phyloP scores from a whole-genome alignment of 495 filamentous ascomycete genomes.

The Rhypophila decipiens region DNA sequence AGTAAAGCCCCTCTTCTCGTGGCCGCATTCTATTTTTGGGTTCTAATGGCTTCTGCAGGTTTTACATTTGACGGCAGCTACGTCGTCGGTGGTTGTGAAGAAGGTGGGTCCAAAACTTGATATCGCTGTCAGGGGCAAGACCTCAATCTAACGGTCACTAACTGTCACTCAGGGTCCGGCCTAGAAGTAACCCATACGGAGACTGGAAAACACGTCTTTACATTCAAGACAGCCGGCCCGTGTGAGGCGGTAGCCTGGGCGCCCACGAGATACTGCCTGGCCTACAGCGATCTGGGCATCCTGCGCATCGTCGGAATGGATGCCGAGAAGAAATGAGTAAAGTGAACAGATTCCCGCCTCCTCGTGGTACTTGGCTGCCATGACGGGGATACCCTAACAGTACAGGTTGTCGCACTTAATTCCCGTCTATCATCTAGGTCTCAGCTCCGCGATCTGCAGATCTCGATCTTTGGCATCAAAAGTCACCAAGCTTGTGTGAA shows the following conservation, averaged over 20 bases:
- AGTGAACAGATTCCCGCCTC: no score
- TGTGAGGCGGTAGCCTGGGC: constrained; percentile 80
- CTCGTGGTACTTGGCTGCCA: no score
- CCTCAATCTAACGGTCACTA: not conserved
- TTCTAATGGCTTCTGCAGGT: constrained; percentile 20
- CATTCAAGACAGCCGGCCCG: constrained; percentile 59
- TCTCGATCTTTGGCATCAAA: no score
- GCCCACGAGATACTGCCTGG: constrained; percentile 80
- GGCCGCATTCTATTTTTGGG: constrained; percentile 3
- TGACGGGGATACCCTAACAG: no score
- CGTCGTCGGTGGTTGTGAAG: constrained; percentile 78
- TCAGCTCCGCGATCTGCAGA: no score
- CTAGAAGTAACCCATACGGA: constrained; percentile 77
- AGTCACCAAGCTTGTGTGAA: no score
- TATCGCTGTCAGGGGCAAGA: no score
- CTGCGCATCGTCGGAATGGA: constrained; percentile 73
- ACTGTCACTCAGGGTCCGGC: constrained; percentile 36
- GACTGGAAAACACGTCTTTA: constrained; percentile 78
- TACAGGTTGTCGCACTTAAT: no score
- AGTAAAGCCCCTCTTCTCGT: constrained; percentile 34
- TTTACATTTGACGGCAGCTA: constrained; percentile 91
- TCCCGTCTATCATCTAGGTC: no score
- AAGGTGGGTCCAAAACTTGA: constrained; percentile 41
- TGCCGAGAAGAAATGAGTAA: constrained; percentile 31
- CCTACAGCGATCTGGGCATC: constrained; percentile 75